A percentile compares a stretch with the other conserved stretches of the same genome.
Evolutionary conservation across 2,329 filamentous ascomycete species (phyloP).

Genomic region (Colletotrichum incanum): DNA sequence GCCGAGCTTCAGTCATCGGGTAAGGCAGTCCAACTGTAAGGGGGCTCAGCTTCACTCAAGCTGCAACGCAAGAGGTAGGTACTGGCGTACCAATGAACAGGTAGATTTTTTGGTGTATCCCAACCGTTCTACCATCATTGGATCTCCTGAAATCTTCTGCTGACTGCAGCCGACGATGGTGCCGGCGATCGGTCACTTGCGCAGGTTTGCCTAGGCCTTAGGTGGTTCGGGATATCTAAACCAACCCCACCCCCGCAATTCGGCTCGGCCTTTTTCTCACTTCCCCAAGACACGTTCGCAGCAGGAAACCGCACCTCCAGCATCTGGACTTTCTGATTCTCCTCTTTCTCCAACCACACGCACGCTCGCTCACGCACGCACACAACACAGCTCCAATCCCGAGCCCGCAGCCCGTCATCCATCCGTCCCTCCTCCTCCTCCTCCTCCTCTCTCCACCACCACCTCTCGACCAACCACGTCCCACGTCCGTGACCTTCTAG

Average conservation of each 20-base stretch:
- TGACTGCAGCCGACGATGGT: background rate
- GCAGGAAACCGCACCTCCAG: background rate
- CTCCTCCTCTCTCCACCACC: constrained; percentile 5
- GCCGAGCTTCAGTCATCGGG: constrained; percentile 19
- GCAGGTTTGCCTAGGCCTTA: background rate
- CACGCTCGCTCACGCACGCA: background rate
- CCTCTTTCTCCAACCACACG: constrained; percentile 20
- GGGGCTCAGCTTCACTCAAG: background rate
- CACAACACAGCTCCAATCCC: background rate
- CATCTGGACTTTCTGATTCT: constrained; percentile 14
- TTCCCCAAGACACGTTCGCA: constrained; percentile 22
- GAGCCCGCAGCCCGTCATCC: background rate
- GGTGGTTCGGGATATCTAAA: background rate
- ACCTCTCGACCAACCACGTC: constrained; percentile 12
- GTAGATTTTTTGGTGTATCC: no score
- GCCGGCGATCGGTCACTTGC: background rate
- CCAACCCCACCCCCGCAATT: constrained; percentile 41
- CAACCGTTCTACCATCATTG: background rate
- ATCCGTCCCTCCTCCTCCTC: background rate
- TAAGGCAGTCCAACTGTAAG: background rate
- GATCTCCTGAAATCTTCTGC: background rate
- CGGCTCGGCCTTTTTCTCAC: constrained; percentile 33
- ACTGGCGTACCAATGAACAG: background rate
- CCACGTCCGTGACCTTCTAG: constrained; percentile 17
- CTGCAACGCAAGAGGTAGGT: background rate